These are phyloP conservation scores for Leptosphaerulina australis DNA, from an alignment of 2,329 filamentous ascomycete genomes.

Conservation along the genomic window DNA sequence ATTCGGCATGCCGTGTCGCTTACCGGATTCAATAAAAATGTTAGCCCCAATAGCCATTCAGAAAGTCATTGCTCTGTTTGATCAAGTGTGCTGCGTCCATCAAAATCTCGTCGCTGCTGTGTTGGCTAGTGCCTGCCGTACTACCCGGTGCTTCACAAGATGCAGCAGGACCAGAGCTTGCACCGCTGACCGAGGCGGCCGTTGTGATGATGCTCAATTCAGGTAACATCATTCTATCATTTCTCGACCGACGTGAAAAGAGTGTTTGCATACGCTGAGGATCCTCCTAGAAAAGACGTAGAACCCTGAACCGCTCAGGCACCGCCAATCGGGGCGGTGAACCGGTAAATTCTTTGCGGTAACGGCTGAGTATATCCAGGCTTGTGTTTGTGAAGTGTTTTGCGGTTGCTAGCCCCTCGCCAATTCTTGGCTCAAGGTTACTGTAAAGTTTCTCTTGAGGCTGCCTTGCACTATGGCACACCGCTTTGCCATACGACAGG, in stretches of 20 bases:
- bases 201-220: not conserved
- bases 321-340: not conserved
- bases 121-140: not conserved
- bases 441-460: not conserved
- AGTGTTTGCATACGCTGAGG: too few relatives aligned
- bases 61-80: not conserved
- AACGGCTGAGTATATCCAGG: not conserved
- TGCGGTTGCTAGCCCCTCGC: not conserved
- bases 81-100: not conserved
- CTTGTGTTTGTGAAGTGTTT: not conserved
- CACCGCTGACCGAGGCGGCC: not conserved
- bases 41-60: not conserved
- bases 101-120: slow-evolving; percentile 3
- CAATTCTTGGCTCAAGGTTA: not conserved
- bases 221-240: too few relatives aligned
- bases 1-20: slow-evolving; percentile 6
- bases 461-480: not conserved
- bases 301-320: not conserved
- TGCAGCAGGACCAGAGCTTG: not conserved
- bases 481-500: not conserved
- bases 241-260: not conserved
- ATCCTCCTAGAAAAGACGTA: not conserved
- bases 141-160: not conserved
- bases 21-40: not conserved
- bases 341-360: not conserved